These are phyloP conservation scores for Hypoxylon lienhwacheense DNA, from an alignment of 495 filamentous ascomycete species.

Conservation along the genomic window DNA sequence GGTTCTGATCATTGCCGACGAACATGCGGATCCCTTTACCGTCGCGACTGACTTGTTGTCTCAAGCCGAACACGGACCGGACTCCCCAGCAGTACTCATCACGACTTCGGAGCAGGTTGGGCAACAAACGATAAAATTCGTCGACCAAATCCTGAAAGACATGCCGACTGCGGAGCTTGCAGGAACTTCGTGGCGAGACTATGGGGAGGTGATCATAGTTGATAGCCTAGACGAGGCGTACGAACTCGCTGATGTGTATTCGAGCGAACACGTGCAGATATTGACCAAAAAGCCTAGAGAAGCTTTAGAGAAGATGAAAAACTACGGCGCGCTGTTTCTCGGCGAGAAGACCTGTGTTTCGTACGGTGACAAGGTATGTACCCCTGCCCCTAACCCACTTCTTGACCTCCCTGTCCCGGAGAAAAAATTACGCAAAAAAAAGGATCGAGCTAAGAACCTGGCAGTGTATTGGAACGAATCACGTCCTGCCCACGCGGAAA, in stretches of 20 bases:
- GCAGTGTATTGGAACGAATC: constrained; percentile 57
- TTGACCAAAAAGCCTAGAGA: constrained; percentile 51
- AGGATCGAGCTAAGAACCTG: background rate
- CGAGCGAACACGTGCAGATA: constrained; percentile 59
- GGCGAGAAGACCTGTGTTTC: constrained; percentile 58
- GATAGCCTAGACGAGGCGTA: constrained; percentile 51
- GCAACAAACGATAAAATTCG: constrained; percentile 42
- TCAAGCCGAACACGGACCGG: constrained; percentile 57
- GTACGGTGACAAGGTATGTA: constrained; percentile 53
- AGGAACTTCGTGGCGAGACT: constrained; percentile 48
- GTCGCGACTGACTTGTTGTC: constrained; percentile 55
- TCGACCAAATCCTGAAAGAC: constrained; percentile 46
- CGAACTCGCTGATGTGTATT: constrained; percentile 54
- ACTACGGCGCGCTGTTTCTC: constrained; percentile 56
- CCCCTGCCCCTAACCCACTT: background rate
- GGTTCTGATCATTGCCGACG: constrained; percentile 56
- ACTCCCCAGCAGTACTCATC: constrained; percentile 53
- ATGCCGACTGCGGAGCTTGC: constrained; percentile 51
- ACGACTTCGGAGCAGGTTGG: constrained; percentile 51
- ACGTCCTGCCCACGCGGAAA: constrained; percentile 55
- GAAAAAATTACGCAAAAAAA: background rate
- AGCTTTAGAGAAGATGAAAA: constrained; percentile 54
- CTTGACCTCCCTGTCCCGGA: background rate
- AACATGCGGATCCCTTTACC: constrained; percentile 53
- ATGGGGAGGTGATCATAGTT: constrained; percentile 54